Conservation (phyloP, 176 grass and related monocot genomes). For the Juncus effusus region DNA sequence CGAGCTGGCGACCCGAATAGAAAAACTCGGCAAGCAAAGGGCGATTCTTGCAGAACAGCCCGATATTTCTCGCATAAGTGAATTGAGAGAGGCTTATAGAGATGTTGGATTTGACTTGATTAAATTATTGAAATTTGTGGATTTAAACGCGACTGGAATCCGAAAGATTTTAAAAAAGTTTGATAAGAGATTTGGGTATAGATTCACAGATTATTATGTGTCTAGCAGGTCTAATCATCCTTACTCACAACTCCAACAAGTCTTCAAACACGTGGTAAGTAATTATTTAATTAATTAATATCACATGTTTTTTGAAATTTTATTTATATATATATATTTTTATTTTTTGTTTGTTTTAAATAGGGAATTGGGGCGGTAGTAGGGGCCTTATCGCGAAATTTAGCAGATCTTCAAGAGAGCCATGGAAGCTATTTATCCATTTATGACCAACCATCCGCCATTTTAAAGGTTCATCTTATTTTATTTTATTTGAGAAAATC, state of each 20-base stretch:
- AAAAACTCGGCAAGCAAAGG: conserved; percentile 79
- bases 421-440: conserved; percentile 87
- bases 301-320: not conserved
- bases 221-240: conserved; percentile 94
- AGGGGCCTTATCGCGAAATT: conserved; percentile 72
- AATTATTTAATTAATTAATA: conserved; percentile 11
- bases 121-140: conserved; percentile 97
- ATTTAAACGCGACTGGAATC: conserved; percentile 94
- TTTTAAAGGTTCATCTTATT: conserved; percentile 52
- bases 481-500: not conserved
- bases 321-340: conserved; percentile 20
- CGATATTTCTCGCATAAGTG: conserved; percentile 79
- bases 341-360: conserved; percentile 40
- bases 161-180: conserved; percentile 99
- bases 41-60: conserved; percentile 69
- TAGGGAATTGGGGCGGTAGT: conserved; percentile 86
- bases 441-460: conserved; percentile 76
- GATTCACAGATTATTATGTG: conserved; percentile 96
- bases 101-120: conserved; percentile 80
- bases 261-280: conserved; percentile 99
- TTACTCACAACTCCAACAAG: conserved; percentile 97
- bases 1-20: conserved; percentile 68
- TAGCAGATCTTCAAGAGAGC: conserved; percentile 74
- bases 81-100: conserved; percentile 80
- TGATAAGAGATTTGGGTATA: conserved; percentile 93